Evolutionary conservation across 768 basidiomycete species (phyloP), one percentile per base, ranked within the genome.

Genomic region (Hebeloma cylindrosporum): DNA sequence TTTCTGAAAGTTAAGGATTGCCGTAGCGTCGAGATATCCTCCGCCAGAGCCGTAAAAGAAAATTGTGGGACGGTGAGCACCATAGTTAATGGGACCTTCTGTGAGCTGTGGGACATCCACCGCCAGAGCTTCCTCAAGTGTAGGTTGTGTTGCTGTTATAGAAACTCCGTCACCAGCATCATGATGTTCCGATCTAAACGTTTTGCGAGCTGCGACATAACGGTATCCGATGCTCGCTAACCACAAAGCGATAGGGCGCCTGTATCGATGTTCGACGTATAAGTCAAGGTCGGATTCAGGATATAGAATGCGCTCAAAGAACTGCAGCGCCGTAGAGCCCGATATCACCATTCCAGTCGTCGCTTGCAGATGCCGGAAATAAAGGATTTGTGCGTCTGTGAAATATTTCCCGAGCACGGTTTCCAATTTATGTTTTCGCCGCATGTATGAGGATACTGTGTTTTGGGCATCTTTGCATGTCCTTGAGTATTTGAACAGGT

Each of bases 221-320:
- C 31, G 38, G 25, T 62, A 64, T 0, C 53, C 59, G 10, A 52
- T 40, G 1, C 14, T 3, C 3, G 34, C 10, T 0, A 78, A 52
- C 59, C 69, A 75, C 5, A 29, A 31, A 0, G 60, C 67, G 2
- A 79, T 57, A 11, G 60, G 61, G 10, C 47, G 25, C 26, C 61
- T 58, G 18, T 56, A 54, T 0, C 57, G 59, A 1, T 66, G 64
- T 5, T 72, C 60, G n/a, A 54, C 47, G 17, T 53, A 57, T 1
- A 54, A 13, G 18, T 57, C 56, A 11, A 57, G 40, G 20, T 57
- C 52, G 1, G 56, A 53, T 1, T 54, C 42, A 1, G 44, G 45
- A 10, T 49, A 51, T 27, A 25, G n/a, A 5, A 17, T 18, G 9
- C 45, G 50, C 7, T 51, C 44, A 11, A 51, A 18, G 25, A 51